Base-by-base conservation (phyloP, 768 basidiomycete species). In the Podaxis rugospora region DNA sequence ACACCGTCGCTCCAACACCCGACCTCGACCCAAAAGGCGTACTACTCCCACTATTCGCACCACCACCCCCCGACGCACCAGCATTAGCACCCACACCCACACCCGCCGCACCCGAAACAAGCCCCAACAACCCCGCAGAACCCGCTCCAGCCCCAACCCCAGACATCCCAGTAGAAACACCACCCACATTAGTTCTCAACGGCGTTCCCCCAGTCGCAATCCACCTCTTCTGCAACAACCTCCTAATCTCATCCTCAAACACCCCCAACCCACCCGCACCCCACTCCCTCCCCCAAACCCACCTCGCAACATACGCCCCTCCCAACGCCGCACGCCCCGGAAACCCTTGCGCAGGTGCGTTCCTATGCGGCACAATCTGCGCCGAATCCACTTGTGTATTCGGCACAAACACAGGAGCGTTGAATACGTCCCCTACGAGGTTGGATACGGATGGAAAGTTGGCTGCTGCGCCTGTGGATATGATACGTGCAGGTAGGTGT, bases 391-490 rank as follows among this genome's bases (percentile, higher is more conserved):
- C 82, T 66, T 93, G 91, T 0, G 87, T 85, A 39, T 74, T 77
- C 0, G 92, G 88, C 59, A 92, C 83, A 63, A 87, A 86, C 0
- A 94, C 88, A 0, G 89, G 84, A 0, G 91, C 84, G 64, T 93
- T 91, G 77, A 94, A 92, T 14, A 92, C 78, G 65, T 94, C 92
- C 5, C 89, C 88, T 7, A 89, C 83, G 46, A 93, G 76, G 64
- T 91, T 89, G 1, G 91, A 84, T 37, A 93, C 83, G 11, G 86
- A 84, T 0, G 92, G 92, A 74, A 93, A 94, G 71, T 91, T 92
- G 1, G 89, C 87, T 0, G 91, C 90, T 0, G 91, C 89, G 1
- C 93, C 93, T 0, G 87, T 87, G 0, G 88, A 82, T 44, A 94
- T 70, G 25, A 93, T 70, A 40, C 91, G 78, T 0, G 78, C 69